Percentiles rank a stretch among this genome's conserved stretches.
phyloP scores from a whole-genome alignment of 2,329 filamentous ascomycete species.

The Ramularia collo-cygni region DNA sequence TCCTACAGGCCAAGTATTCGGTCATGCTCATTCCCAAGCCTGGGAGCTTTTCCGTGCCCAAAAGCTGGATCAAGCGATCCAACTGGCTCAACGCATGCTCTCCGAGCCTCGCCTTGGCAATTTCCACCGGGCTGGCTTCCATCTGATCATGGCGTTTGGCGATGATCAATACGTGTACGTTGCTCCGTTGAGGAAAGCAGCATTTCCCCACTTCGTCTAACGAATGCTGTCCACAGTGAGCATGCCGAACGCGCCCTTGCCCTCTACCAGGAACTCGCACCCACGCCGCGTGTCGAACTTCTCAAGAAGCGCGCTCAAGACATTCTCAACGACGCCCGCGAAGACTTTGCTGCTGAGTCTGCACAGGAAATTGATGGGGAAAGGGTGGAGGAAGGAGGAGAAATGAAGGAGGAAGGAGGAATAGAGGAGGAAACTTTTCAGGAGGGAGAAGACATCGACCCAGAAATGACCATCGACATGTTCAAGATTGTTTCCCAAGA shows the following conservation, averaged over 20 bases:
- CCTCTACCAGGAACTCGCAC: neutral
- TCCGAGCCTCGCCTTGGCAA: conserved; percentile 9
- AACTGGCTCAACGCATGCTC: conserved; percentile 6
- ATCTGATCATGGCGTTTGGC: conserved; percentile 12
- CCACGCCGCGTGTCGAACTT: neutral
- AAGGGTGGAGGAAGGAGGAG: neutral
- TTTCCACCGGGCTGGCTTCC: conserved; percentile 12
- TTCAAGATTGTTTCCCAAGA: no score
- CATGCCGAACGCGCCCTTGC: neutral
- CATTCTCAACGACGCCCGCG: neutral
- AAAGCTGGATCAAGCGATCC: conserved; percentile 11
- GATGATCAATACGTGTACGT: conserved; percentile 13
- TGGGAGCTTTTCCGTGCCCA: conserved; percentile 12
- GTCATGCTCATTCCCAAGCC: conserved; percentile 8
- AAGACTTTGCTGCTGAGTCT: neutral
- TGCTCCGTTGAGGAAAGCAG: neutral
- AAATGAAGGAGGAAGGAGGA: neutral
- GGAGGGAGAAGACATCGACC: no score
- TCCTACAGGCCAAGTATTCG: conserved; percentile 12
- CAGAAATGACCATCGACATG: no score
- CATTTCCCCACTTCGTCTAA: neutral
- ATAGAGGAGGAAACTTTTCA: neutral
- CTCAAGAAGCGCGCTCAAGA: neutral
- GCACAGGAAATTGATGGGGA: conserved; percentile 8
- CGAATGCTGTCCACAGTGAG: neutral